These are phyloP conservation scores for Ceratobasidium sp. DNA, from an alignment of 1,284 basidiomycete genomes.

Conservation along the genomic window DNA sequence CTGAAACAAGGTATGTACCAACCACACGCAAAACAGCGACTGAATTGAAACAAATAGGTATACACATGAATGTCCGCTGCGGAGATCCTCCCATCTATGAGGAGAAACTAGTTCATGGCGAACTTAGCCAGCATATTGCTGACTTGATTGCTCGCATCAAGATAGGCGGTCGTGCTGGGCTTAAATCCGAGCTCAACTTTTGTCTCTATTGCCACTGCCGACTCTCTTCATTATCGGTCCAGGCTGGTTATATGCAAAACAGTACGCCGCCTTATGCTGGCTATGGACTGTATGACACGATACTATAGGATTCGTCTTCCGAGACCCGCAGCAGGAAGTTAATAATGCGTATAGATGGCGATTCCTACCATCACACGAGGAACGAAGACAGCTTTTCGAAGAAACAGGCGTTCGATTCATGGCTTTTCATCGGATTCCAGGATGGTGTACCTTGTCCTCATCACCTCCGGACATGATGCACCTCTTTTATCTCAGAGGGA, in stretches of 20 bases:
- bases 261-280: background rate
- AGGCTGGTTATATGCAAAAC: background rate
- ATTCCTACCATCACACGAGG: background rate
- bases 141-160: background rate
- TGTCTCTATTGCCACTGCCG: background rate
- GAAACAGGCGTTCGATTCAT: constrained; percentile 15
- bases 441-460: constrained; percentile 8
- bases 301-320: background rate
- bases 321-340: background rate
- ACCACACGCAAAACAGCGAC: too few species aligned
- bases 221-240: background rate
- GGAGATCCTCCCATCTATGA: background rate
- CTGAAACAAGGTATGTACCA: constrained; percentile 10
- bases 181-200: constrained; percentile 13
- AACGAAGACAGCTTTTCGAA: background rate
- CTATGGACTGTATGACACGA: background rate
- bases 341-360: constrained; percentile 15
- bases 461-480: constrained; percentile 32
- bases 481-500: constrained; percentile 22
- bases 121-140: background rate
- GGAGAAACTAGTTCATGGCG: background rate
- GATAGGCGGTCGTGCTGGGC: constrained; percentile 8
- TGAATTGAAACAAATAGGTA: background rate
- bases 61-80: background rate
- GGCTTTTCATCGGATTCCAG: background rate